Conservation (phyloP, 1,284 basidiomycete genomes). For the Ustilago bromivora region DNA sequence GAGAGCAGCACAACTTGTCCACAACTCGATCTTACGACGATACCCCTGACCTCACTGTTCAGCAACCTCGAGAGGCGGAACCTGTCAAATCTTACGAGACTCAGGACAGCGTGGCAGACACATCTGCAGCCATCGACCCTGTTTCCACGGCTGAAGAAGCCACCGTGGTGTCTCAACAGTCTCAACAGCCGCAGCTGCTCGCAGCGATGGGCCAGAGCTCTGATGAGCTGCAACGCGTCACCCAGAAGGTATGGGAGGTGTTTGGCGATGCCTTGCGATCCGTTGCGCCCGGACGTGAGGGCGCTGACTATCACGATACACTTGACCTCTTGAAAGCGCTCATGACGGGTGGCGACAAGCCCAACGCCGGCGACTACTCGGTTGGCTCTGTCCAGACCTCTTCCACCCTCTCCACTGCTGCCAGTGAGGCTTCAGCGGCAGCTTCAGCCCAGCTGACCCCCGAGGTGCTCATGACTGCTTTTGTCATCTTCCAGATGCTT, state of each 20-base stretch:
- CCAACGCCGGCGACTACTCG: slow-evolving; percentile 44
- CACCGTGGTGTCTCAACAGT: neutral
- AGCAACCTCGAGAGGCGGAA: slow-evolving; percentile 20
- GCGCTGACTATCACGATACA: slow-evolving; percentile 54
- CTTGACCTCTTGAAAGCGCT: slow-evolving; percentile 46
- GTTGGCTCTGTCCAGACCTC: slow-evolving; percentile 47
- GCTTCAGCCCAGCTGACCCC: slow-evolving; percentile 46
- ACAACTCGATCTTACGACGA: slow-evolving; percentile 13
- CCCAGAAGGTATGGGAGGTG: slow-evolving; percentile 55
- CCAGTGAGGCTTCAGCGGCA: slow-evolving; percentile 31
- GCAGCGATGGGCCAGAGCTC: slow-evolving; percentile 37
- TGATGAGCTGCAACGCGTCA: slow-evolving; percentile 60
- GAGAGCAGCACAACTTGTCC: slow-evolving; percentile 17
- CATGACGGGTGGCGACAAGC: slow-evolving; percentile 40
- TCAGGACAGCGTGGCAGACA: slow-evolving; percentile 22
- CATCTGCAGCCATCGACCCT: slow-evolving; percentile 30
- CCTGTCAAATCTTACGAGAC: neutral
- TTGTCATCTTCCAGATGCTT: slow-evolving; percentile 60
- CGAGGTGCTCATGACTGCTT: slow-evolving; percentile 55
- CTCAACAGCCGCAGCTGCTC: slow-evolving; percentile 12
- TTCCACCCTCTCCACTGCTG: slow-evolving; percentile 29
- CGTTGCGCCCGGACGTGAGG: slow-evolving; percentile 47
- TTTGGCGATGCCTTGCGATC: slow-evolving; percentile 64
- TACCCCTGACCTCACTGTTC: slow-evolving; percentile 26
- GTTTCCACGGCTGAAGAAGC: neutral